phyloP scores from a whole-genome alignment of 257 asterid genomes.

The Nyctanthes arbortristis region DNA sequence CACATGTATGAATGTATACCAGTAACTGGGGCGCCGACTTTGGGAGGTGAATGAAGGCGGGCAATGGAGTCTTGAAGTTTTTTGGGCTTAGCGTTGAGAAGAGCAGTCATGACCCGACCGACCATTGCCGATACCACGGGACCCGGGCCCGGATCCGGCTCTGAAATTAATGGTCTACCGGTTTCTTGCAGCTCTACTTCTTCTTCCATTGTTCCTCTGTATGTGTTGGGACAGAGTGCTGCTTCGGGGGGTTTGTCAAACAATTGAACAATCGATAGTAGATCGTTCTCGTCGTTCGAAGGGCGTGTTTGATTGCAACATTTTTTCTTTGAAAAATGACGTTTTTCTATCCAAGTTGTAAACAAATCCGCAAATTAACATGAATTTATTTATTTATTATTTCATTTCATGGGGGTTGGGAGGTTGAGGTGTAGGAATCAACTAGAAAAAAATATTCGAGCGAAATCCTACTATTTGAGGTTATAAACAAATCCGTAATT shows the following conservation, averaged over 20 bases:
- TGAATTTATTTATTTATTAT: too few relatives aligned
- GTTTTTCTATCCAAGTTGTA: too few relatives aligned
- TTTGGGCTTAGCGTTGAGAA: constrained; percentile 68
- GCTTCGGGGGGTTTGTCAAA: constrained; percentile 1
- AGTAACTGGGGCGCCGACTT: constrained; percentile 38
- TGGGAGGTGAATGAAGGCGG: constrained; percentile 53
- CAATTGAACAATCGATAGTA: too few relatives aligned
- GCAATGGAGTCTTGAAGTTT: constrained; percentile 73
- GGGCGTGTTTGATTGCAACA: too few relatives aligned
- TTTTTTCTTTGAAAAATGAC: too few relatives aligned
- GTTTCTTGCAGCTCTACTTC: constrained; percentile 30
- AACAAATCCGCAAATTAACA: too few relatives aligned
- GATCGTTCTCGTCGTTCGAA: too few relatives aligned
- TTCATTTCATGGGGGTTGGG: too few relatives aligned
- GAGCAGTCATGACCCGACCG: constrained; percentile 66
- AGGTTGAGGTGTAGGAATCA: too few relatives aligned
- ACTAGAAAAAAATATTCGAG: too few relatives aligned
- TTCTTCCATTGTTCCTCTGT: constrained; percentile 39
- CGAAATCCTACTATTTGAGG: too few relatives aligned
- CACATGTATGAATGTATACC: constrained; percentile 30
- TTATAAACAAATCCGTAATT: too few relatives aligned
- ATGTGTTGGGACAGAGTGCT: neutral
- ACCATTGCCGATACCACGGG: constrained; percentile 49
- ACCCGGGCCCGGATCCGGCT: constrained; percentile 37
- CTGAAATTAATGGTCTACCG: constrained; percentile 20